Evolutionary conservation across 2,329 filamentous ascomycete species (phyloP).

Genomic region (Catunica adiposa): DNA sequence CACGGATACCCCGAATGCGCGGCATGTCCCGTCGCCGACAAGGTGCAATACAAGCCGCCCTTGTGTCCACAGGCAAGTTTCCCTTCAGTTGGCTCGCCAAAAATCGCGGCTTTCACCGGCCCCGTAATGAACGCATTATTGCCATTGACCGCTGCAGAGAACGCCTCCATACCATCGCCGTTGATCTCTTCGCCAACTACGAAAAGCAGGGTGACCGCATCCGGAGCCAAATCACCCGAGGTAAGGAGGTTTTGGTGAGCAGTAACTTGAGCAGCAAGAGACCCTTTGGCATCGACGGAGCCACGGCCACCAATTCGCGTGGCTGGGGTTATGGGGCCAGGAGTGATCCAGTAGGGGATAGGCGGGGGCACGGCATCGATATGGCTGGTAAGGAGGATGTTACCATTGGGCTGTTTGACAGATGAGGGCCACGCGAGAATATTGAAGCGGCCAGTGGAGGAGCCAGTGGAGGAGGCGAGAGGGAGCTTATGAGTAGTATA

Average conservation of each 20-base stretch:
- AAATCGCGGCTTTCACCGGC: slow-evolving; percentile 51
- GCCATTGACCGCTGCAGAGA: slow-evolving; percentile 26
- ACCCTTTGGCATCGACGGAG: slow-evolving; percentile 54
- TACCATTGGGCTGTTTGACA: slow-evolving; percentile 31
- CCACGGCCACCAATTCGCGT: slow-evolving; percentile 54
- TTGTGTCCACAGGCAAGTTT: slow-evolving; percentile 87
- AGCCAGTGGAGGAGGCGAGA: neutral
- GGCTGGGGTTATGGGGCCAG: slow-evolving; percentile 24
- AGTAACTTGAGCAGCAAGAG: slow-evolving; percentile 56
- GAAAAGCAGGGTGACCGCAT: slow-evolving; percentile 43
- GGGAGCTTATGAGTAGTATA: neutral
- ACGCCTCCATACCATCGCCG: slow-evolving; percentile 62
- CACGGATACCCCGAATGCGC: slow-evolving; percentile 88
- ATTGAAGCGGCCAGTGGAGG: slow-evolving; percentile 44
- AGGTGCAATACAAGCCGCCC: slow-evolving; percentile 52
- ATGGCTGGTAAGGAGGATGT: slow-evolving; percentile 58
- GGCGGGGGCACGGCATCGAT: slow-evolving; percentile 66
- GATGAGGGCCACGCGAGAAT: slow-evolving; percentile 49
- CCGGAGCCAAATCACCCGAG: slow-evolving; percentile 24
- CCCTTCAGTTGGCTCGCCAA: slow-evolving; percentile 83
- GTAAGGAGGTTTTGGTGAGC: slow-evolving; percentile 42
- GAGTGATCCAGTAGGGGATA: slow-evolving; percentile 47
- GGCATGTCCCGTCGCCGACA: slow-evolving; percentile 55
- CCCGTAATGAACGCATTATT: slow-evolving; percentile 19
- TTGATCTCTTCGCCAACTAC: slow-evolving; percentile 70